phyloP scores from a whole-genome alignment of 2,329 filamentous ascomycete genomes.

The Septoria linicola region DNA sequence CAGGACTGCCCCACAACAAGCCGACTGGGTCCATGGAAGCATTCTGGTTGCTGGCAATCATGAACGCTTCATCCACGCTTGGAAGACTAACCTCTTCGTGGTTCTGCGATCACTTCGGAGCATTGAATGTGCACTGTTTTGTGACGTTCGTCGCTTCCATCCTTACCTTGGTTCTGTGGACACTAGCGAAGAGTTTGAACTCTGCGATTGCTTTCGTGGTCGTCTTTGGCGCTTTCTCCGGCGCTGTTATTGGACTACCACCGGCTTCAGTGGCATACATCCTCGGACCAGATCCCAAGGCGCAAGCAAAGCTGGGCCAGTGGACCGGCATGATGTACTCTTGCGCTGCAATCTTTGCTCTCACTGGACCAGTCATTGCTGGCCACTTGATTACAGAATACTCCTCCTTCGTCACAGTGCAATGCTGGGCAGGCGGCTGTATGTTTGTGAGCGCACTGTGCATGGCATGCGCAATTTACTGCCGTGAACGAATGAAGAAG shows the following conservation, averaged over 20 bases:
- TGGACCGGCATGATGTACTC: slow-evolving; percentile 57
- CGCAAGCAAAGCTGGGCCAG: slow-evolving; percentile 48
- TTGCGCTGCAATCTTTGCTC: slow-evolving; percentile 45
- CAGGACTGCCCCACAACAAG: slow-evolving; percentile 23
- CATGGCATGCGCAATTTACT: slow-evolving; percentile 39
- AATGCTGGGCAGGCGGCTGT: slow-evolving; percentile 48
- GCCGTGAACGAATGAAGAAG: slow-evolving; percentile 14
- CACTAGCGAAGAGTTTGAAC: slow-evolving; percentile 39
- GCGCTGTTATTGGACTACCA: slow-evolving; percentile 52
- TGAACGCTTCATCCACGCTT: slow-evolving; percentile 51
- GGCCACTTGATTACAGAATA: slow-evolving; percentile 47
- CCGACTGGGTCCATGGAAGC: slow-evolving; percentile 43
- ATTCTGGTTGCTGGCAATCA: slow-evolving; percentile 51
- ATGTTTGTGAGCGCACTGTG: slow-evolving; percentile 44
- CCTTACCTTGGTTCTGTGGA: slow-evolving; percentile 48
- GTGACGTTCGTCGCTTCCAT: slow-evolving; percentile 45
- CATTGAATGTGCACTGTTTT: slow-evolving; percentile 47
- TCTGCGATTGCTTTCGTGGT: slow-evolving; percentile 50
- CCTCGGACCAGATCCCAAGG: slow-evolving; percentile 36
- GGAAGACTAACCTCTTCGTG: slow-evolving; percentile 49
- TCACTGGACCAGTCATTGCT: slow-evolving; percentile 50
- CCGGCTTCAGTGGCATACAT: slow-evolving; percentile 52
- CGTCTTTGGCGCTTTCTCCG: slow-evolving; percentile 50
- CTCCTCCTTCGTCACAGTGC: slow-evolving; percentile 46
- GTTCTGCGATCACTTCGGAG: slow-evolving; percentile 47